A percentile compares a stretch with the other conserved stretches of the same genome.
Conservation (phyloP, 1,284 basidiomycete genomes). For the Gomphus sp. region DNA sequence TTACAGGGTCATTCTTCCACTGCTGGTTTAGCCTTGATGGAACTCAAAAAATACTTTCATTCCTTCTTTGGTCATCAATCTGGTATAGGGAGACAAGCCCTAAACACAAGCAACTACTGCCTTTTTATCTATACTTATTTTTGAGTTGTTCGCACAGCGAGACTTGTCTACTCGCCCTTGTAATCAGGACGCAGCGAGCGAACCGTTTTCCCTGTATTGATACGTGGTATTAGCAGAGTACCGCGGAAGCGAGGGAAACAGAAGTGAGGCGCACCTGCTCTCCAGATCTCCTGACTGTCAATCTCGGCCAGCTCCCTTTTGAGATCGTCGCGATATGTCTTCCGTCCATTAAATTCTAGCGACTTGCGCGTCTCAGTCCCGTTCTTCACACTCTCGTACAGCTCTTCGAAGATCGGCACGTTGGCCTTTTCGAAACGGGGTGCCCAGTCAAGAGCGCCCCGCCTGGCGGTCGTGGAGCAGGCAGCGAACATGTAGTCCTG, state of each 20-base stretch:
- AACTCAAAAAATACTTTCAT: no score
- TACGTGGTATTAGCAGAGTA: slow-evolving; percentile 1
- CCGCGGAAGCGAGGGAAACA: neutral
- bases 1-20: no score
- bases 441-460: slow-evolving; percentile 99
- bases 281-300: slow-evolving; percentile 97
- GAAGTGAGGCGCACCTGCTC: slow-evolving; percentile 52
- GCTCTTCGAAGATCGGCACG: slow-evolving; percentile 86
- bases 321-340: slow-evolving; percentile 92
- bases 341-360: slow-evolving; percentile 90
- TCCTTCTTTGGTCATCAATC: no score
- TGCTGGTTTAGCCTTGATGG: no score
- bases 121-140: neutral
- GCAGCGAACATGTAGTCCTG: slow-evolving; percentile 99
- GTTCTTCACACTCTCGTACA: slow-evolving; percentile 92
- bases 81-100: no score
- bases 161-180: slow-evolving; percentile 28
- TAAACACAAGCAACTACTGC: neutral
- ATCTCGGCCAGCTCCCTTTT: slow-evolving; percentile 93
- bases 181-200: slow-evolving; percentile 72
- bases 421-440: slow-evolving; percentile 94
- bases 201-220: slow-evolving; percentile 53
- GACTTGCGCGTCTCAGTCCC: slow-evolving; percentile 97
- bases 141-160: neutral
- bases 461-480: slow-evolving; percentile 98